Conservation (phyloP, 306 rosid genomes). For the Acacia crassicarpa region DNA sequence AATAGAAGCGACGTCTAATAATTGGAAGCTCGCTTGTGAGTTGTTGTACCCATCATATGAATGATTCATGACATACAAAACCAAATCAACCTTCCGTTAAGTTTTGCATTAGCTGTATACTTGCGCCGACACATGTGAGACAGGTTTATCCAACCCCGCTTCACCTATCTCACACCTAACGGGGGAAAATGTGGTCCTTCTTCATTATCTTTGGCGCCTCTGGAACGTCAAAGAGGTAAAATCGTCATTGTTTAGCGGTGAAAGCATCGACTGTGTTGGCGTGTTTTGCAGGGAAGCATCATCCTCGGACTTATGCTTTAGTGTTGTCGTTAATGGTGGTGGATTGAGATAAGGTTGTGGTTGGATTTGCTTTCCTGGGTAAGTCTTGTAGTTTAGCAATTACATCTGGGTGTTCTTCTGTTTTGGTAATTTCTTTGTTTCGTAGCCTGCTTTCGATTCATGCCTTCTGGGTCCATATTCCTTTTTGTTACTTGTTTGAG, state of each 20-base stretch:
- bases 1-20: constrained; percentile 10
- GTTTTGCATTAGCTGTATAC: neutral
- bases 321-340: constrained; percentile 26
- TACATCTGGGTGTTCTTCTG: constrained; percentile 41
- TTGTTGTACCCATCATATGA: neutral
- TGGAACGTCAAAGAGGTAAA: constrained; percentile 13
- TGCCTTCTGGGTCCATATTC: neutral
- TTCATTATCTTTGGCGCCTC: neutral
- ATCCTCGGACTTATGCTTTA: constrained; percentile 29
- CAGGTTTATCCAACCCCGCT: neutral
- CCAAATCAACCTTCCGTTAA: neutral
- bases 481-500: neutral
- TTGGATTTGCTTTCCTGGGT: constrained; percentile 35
- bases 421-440: constrained; percentile 5
- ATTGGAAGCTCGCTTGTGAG: neutral
- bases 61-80: neutral
- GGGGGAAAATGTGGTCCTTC: constrained; percentile 7
- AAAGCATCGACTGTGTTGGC: neutral
- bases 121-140: constrained; percentile 22
- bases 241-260: constrained; percentile 11
- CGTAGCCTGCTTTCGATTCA: neutral
- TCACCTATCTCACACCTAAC: constrained; percentile 31
- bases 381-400: constrained; percentile 10
- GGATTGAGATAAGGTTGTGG: constrained; percentile 29
- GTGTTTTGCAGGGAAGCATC: constrained; percentile 28